A percentile compares a stretch with the other conserved stretches of the same genome.
phyloP scores from a whole-genome alignment of 202 grass and related monocot species.

The Elaeis oleifera region DNA sequence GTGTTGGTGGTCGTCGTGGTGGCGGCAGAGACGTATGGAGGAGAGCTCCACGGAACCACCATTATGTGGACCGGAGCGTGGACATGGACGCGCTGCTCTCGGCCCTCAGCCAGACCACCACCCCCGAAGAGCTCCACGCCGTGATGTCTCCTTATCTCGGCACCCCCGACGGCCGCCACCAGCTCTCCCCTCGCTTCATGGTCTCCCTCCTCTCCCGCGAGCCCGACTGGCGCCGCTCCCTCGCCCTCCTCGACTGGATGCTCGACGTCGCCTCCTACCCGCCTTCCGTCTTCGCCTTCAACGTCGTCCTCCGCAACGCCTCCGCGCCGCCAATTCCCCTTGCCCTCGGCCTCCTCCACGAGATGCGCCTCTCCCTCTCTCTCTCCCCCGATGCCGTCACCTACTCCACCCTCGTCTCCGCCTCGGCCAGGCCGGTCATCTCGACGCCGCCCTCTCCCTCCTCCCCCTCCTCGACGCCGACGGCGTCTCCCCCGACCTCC shows the following conservation, averaged over 20 bases:
- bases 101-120: slow-evolving; percentile 38
- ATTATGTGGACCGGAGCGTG: slow-evolving; percentile 37
- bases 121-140: slow-evolving; percentile 38
- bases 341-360: slow-evolving; percentile 72
- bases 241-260: slow-evolving; percentile 75
- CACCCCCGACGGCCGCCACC: slow-evolving; percentile 2
- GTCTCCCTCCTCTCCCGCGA: slow-evolving; percentile 75
- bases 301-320: slow-evolving; percentile 61
- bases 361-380: slow-evolving; percentile 47
- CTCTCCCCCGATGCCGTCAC: slow-evolving; percentile 65
- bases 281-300: slow-evolving; percentile 55
- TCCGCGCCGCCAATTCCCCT: slow-evolving; percentile 45
- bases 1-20: too few relatives aligned
- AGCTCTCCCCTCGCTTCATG: slow-evolving; percentile 68
- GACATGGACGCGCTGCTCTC: slow-evolving; percentile 44
- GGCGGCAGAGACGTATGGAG: too few relatives aligned
- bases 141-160: slow-evolving; percentile 40
- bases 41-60: neutral
- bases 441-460: slow-evolving; percentile 72
- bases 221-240: slow-evolving; percentile 46
- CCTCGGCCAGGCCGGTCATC: slow-evolving; percentile 62
- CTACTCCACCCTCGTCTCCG: slow-evolving; percentile 79
- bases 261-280: slow-evolving; percentile 24
- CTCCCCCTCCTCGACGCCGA: slow-evolving; percentile 76
- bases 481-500: slow-evolving; percentile 51